Evolutionary conservation across 2,329 filamentous ascomycete genomes (phyloP).

Genomic region (Fusarium sp.): DNA sequence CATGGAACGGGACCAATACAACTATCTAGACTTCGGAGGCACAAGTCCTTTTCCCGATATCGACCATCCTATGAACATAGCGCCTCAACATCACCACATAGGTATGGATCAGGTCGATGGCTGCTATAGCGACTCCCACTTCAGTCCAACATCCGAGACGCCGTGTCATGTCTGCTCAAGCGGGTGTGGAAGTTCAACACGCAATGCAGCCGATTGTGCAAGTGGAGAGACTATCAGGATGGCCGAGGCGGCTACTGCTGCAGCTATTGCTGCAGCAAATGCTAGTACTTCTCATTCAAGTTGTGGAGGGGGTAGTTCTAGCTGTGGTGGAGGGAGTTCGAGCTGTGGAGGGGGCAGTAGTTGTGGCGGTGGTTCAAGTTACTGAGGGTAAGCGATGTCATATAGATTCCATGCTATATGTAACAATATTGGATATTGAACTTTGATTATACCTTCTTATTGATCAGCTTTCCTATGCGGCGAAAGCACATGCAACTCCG

Average conservation of each 20-base stretch:
- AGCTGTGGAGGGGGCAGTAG: conserved; percentile 17
- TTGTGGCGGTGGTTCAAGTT: conserved; percentile 10
- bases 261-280: conserved; percentile 4
- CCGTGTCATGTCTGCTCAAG: conserved; percentile 23
- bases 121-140: conserved; percentile 28
- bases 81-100: conserved; percentile 5
- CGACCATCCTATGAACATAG: not conserved
- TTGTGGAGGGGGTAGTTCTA: conserved; percentile 28
- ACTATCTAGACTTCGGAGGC: conserved; percentile 21
- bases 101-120: conserved; percentile 18
- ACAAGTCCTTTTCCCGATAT: not conserved
- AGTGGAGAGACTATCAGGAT: conserved; percentile 27
- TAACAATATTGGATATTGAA: not conserved
- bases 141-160: conserved; percentile 18
- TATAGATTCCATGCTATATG: not conserved
- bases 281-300: conserved; percentile 8
- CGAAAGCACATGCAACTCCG: not conserved
- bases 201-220: conserved; percentile 26
- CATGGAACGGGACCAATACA: not conserved
- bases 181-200: conserved; percentile 30
- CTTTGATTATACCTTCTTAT: not conserved
- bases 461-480: not conserved
- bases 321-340: conserved; percentile 25
- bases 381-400: not conserved
- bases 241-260: conserved; percentile 17